Percentiles rank a stretch among this genome's conserved stretches.
Evolutionary conservation across 495 filamentous ascomycete genomes (phyloP).

Genomic region (Usnea hakonensis): DNA sequence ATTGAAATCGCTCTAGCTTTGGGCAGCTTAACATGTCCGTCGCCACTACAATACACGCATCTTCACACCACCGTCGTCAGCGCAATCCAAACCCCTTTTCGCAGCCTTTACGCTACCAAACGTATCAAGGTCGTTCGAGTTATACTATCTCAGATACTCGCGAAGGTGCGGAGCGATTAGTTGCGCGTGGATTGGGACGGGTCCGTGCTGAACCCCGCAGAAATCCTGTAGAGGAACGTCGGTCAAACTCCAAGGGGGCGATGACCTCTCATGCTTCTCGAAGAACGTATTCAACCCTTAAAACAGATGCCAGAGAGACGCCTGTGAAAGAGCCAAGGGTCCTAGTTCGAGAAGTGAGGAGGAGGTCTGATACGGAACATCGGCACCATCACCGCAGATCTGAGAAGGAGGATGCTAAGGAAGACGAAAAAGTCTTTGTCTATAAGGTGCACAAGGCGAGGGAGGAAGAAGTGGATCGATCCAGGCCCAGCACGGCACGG

Average conservation of each 20-base stretch:
- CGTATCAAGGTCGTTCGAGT: neutral
- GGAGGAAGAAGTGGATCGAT: neutral
- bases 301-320: neutral
- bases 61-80: neutral
- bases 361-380: constrained; percentile 6
- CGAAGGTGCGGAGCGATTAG: neutral
- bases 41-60: neutral
- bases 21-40: constrained; percentile 10
- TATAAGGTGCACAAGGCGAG: neutral
- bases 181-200: constrained; percentile 8
- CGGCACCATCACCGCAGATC: constrained; percentile 15
- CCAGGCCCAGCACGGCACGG: constrained; percentile 15
- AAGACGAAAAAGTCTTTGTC: neutral
- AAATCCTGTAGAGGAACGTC: constrained; percentile 7
- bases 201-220: constrained; percentile 9
- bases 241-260: neutral
- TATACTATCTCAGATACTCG: neutral
- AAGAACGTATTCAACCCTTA: constrained; percentile 5
- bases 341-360: constrained; percentile 5
- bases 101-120: neutral
- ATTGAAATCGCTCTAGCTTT: constrained; percentile 6
- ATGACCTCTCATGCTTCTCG: constrained; percentile 8
- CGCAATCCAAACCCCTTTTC: neutral
- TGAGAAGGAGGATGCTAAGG: constrained; percentile 2
- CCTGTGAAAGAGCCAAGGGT: constrained; percentile 4